Base-by-base conservation (phyloP, 1,284 basidiomycete genomes). In the Chalciporus sp. region DNA sequence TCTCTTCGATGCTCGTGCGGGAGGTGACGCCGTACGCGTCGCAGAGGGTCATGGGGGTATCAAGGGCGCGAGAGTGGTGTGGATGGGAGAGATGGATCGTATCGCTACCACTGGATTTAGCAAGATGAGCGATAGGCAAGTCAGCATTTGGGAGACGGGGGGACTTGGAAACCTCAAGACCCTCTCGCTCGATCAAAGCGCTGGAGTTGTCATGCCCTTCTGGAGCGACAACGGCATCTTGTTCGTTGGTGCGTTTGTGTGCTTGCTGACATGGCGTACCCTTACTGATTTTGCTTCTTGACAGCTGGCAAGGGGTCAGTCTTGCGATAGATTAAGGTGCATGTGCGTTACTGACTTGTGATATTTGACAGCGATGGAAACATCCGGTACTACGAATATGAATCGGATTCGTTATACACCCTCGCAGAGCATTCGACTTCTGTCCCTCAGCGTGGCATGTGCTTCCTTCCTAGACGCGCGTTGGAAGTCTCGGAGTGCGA, bases 161-260 rank as follows among this genome's bases (percentile, higher is more conserved):
- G 79, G 83, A 19, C 71, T 96, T 55, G 76, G 69, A 44, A 91
- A 84, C 68, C 63, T 94, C 61, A 94, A 94, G 76, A 92, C 84
- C 55, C 76, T 85, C 51, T 81, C 79, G 20, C 78, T 96, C 58
- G 95, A 97, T 73, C 92, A 94, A 70, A 90, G 88, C 52, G 85
- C 93, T 23, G 95, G 96, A 47, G 93, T 98, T 39, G 74, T 97
- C 49, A 98, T 98, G 94, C 96, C 96, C 1, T 98, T 96, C 85
- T 99, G 93, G 86, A 87, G 85, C 45, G 95, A 98, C 62, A 97
- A 96, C 74, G 89, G 92, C 58, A 87, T 98, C 53, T 78, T 98
- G 56, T 98, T 98, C 84, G 82, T 98, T 57, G 94, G 86, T 86
- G 57, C 33, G 79, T 72, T 17, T 35, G 1, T 20, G 14, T 29